Evolutionary conservation across 441 rosid genomes (phyloP), one percentile per base, ranked within the genome.

Genomic region (Erodium moschatum): DNA sequence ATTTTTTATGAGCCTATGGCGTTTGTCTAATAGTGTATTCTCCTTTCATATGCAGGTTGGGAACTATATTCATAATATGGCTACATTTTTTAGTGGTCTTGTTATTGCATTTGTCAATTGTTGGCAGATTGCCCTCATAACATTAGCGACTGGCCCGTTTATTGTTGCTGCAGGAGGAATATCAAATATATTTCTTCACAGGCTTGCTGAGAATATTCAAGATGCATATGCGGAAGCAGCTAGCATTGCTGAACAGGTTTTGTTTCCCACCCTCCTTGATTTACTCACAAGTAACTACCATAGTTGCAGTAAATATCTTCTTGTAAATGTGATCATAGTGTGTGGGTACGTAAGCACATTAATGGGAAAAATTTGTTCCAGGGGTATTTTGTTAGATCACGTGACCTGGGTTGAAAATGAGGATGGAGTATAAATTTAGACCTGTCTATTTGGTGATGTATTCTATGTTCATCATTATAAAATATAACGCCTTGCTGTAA

Each of bases 201-300:
- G 96, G 80, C 97, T 91, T 79, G 97, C 98, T 18, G 98, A 94
- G 87, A 94, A 89, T 76, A 91, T 93, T 77, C 96, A 91, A 84
- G 98, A 91, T 85, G 96, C 98, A 66, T 91, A 91, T 80, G 97
- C 98, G 65, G 98, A 94, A 81, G 98, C 98, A 64, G 98, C 97
- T 67, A 82, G 98, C 73, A 85, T 89, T 68, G 99, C 99, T 72
- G 99, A 91, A 79, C 99, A 94, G 97, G 98, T 91, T 74, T 71
- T 46, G 62, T 2, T 56, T 6, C 11, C 64, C 68, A 65, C 73
- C 67, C 19, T 58, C 7, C 61, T 40, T 40, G 46, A 6, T 6
- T 54, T 54, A 15, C 8, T 6, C 20, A 54, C 21, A 16, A 54
- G 21, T 54, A 54, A 16, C 16, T 50, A 12, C 61, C 21, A 29